Evolutionary conservation across 176 grass and related monocot genomes (phyloP), one percentile per base, ranked within the genome.

Genomic region (Rhynchospora tenuis): DNA sequence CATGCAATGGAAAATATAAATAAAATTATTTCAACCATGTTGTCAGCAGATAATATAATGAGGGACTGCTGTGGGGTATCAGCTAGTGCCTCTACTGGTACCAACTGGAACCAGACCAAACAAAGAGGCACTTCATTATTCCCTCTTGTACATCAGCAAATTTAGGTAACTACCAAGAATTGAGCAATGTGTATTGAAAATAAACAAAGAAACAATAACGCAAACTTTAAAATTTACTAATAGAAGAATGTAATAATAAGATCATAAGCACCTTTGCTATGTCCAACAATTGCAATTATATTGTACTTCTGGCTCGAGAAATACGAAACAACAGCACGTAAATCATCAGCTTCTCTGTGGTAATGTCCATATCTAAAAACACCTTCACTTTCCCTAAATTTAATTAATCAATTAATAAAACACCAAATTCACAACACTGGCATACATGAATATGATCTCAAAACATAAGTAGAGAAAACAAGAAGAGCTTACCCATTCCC

Each of bases 281-380:
- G 95, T 28, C 95, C 95, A 81, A 94, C 52, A 90, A 98, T 88
- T 71, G 92, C 89, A 81, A 82, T 83, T 85, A 93, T 88, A 82
- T 89, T 85, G 43, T 93, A 86, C 19, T 94, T 91, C 17, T 87
- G 89, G 79, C 91, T 81, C 16, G 67, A 90, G 58, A 94, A 90
- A 83, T 93, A 85, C 51, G 88, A 90, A 60, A 91, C 89, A 69
- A 93, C 79, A 83, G 87, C 84, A 26, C 24, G 66, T 45, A 98
- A 84, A 57, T 98, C 92, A 87, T 85, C 79, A 64, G 87, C 92
- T 85, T 98, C 95, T 91, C 91, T 93, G 46, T 75, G 23, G 58
- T 98, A 94, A 77, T 91, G 92, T 61, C 95, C 95, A 26, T 94
- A 98, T 62, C 83, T 71, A 54, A 94, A 98, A 45, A 82, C 26